phyloP scores from a whole-genome alignment of 2,329 filamentous ascomycete genomes.

The Xylariaceae sp. region DNA sequence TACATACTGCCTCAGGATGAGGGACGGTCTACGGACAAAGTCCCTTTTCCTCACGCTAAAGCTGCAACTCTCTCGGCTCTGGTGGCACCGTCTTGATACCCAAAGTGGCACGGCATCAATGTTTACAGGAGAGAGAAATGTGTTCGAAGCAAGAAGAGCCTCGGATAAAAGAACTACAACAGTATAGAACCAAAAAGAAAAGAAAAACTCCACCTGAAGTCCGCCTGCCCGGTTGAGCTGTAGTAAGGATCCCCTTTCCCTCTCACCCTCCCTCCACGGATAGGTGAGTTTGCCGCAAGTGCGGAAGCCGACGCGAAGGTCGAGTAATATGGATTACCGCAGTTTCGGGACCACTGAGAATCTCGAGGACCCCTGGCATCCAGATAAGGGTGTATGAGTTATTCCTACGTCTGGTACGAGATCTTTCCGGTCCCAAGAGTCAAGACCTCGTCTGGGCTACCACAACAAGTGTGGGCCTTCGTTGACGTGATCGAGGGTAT shows the following conservation, averaged over 20 bases:
- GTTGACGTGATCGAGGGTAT: conserved; percentile 3
- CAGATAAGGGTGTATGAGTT: conserved; percentile 9
- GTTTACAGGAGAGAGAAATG: conserved; percentile 5
- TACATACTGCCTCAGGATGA: conserved; percentile 17
- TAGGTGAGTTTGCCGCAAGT: conserved; percentile 18
- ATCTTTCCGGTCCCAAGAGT: conserved; percentile 5
- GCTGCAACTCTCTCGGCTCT: conserved; percentile 9
- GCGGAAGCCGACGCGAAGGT: conserved; percentile 23
- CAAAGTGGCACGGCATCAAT: conserved; percentile 28
- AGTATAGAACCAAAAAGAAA: background rate
- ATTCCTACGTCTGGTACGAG: conserved; percentile 14
- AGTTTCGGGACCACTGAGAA: conserved; percentile 22
- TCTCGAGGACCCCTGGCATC: conserved; percentile 16
- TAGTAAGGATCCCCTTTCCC: too few species aligned
- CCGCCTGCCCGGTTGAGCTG: too few species aligned
- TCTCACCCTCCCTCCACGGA: background rate
- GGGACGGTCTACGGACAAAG: too few species aligned
- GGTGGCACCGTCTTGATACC: conserved; percentile 27
- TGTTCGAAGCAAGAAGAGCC: conserved; percentile 9
- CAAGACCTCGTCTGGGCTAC: conserved; percentile 13
- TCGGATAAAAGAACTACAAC: conserved; percentile 17
- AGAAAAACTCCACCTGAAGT: background rate
- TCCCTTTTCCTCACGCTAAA: conserved; percentile 11
- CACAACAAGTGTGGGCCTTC: conserved; percentile 2
- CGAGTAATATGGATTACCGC: conserved; percentile 19